Evolutionary conservation across 139 green algal species (phyloP).

Genomic region (Raphidocelis subcapitata): DNA sequence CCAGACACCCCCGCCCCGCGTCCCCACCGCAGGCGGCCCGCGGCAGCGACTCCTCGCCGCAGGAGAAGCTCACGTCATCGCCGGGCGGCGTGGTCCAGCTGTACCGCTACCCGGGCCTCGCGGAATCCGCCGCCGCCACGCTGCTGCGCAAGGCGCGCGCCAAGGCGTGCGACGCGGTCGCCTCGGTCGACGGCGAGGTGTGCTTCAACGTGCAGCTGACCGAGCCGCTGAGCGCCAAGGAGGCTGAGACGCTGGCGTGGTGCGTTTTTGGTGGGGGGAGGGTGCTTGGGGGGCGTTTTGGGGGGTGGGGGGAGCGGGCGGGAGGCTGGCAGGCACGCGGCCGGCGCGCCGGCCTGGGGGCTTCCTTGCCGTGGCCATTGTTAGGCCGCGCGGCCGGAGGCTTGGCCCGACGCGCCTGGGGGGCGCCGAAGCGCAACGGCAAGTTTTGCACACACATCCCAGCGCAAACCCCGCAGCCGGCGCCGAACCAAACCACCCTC

Average conservation of each 20-base stretch:
- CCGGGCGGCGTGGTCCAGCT: slow-evolving; percentile 73
- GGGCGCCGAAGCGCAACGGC: no score
- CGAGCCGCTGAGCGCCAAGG: slow-evolving; percentile 53
- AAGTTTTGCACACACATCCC: no score
- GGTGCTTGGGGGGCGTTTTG: no score
- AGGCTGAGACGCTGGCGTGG: slow-evolving; percentile 85
- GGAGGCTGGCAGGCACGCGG: no score
- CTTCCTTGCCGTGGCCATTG: no score
- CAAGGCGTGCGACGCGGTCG: slow-evolving; percentile 69
- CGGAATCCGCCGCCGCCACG: slow-evolving; percentile 55
- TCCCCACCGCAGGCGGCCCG: background rate
- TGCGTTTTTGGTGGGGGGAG: slow-evolving; percentile 10
- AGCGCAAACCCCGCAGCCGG: no score
- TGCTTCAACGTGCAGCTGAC: slow-evolving; percentile 91
- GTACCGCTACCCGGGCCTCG: slow-evolving; percentile 80
- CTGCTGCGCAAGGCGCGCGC: slow-evolving; percentile 75
- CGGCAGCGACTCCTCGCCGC: background rate
- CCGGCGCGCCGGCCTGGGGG: no score
- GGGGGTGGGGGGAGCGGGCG: no score
- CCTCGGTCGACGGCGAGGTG: slow-evolving; percentile 76
- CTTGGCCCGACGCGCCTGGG: no score
- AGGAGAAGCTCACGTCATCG: slow-evolving; percentile 4
- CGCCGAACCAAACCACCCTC: background rate
- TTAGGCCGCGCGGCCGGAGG: no score
- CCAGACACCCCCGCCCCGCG: background rate